Percentiles rank a stretch among this genome's conserved stretches.
phyloP scores from a whole-genome alignment of 2,329 filamentous ascomycete genomes.

The Ciborinia camelliae region DNA sequence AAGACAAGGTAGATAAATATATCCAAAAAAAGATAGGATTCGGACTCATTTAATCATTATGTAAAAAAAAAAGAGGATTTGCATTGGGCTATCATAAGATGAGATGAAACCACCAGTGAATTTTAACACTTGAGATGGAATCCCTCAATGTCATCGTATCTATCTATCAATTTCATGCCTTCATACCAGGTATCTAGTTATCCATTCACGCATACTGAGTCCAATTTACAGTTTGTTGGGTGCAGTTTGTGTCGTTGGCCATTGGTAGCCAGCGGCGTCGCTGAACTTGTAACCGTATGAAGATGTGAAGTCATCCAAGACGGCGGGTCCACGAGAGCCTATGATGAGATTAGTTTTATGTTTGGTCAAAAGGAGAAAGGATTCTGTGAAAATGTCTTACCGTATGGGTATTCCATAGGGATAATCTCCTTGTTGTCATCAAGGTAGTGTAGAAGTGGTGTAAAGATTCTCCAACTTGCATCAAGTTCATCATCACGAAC shows the following conservation, averaged over 20 bases:
- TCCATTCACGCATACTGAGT: not conserved
- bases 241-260: constrained; percentile 73
- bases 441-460: constrained; percentile 92
- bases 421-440: constrained; percentile 99
- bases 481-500: constrained; percentile 95
- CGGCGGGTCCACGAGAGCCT: constrained; percentile 95
- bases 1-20: too few species aligned
- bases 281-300: constrained; percentile 98
- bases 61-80: constrained; percentile 4
- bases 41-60: not conserved
- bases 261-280: constrained; percentile 92
- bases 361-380: not conserved
- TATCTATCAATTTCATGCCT: constrained; percentile 14
- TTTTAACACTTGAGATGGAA: constrained; percentile 5
- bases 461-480: constrained; percentile 98
- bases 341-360: not conserved
- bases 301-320: constrained; percentile 95
- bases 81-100: constrained; percentile 11
- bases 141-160: constrained; percentile 11
- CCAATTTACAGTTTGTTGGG: constrained; percentile 76
- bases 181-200: constrained; percentile 13
- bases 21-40: not conserved
- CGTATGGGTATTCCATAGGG: constrained; percentile 99
- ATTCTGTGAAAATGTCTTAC: constrained; percentile 51
- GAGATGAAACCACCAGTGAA: not conserved